Conservation (phyloP, 495 filamentous ascomycete species). For the Immersiella caudata region DNA sequence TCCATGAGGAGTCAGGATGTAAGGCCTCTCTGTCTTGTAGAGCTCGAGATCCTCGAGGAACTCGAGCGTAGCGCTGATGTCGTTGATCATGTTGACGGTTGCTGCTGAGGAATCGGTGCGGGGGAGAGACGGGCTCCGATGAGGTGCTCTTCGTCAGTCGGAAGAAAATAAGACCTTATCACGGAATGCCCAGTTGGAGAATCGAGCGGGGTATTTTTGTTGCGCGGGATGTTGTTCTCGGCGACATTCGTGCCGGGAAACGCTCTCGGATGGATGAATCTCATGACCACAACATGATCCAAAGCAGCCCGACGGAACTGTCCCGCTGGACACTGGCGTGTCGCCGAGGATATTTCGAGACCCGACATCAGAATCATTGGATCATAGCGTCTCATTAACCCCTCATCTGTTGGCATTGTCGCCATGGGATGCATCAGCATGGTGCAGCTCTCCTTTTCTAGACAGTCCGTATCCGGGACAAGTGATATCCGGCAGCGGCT, state of each 20-base stretch:
- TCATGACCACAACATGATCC: not conserved
- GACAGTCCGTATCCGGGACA: not conserved
- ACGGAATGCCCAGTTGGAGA: not conserved
- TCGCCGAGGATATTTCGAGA: not conserved
- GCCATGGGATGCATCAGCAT: not conserved
- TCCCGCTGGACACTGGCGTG: not conserved
- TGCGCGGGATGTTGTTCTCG: not conserved
- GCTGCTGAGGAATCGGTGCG: not conserved
- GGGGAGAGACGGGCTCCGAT: not conserved
- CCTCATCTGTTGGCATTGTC: not conserved
- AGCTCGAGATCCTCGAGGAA: not conserved
- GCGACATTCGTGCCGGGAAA: not conserved
- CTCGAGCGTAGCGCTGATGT: not conserved
- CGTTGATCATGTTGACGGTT: not conserved
- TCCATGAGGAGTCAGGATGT: not conserved
- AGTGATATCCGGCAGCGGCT: not conserved
- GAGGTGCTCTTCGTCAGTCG: not conserved
- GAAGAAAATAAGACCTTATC: not conserved
- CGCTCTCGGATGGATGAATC: not conserved
- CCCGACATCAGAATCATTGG: not conserved
- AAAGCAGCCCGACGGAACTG: not conserved
- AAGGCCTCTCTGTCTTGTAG: not conserved
- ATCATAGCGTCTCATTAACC: not conserved
- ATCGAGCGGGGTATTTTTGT: not conserved
- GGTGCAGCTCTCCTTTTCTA: not conserved